phyloP scores from a whole-genome alignment of 257 asterid genomes.

The Petunia secreta region DNA sequence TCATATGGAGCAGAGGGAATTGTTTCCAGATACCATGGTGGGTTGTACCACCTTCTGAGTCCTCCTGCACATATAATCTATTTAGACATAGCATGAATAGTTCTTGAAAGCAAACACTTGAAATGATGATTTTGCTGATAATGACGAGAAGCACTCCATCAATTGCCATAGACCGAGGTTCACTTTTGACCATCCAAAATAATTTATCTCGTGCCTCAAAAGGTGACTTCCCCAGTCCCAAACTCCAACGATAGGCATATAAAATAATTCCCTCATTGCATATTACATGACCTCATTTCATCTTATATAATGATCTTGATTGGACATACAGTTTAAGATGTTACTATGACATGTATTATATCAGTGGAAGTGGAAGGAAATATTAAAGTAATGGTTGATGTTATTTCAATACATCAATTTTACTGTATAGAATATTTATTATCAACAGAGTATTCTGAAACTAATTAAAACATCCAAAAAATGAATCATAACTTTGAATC shows the following conservation, averaged over 20 bases:
- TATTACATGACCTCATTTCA: background rate
- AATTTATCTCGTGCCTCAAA: background rate
- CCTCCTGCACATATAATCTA: constrained; percentile 58
- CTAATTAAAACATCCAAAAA: background rate
- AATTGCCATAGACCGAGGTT: background rate
- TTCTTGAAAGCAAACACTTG: constrained; percentile 8
- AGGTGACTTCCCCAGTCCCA: background rate
- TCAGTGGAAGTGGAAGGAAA: constrained; percentile 2
- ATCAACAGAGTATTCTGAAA: background rate
- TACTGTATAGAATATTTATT: background rate
- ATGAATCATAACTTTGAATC: background rate
- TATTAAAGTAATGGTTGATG: background rate
- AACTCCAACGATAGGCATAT: constrained; percentile 11
- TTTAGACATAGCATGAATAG: constrained; percentile 13
- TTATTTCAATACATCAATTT: background rate
- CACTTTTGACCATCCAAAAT: background rate
- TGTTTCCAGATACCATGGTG: constrained; percentile 80
- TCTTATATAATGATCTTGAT: background rate
- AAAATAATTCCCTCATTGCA: background rate
- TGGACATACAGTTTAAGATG: background rate
- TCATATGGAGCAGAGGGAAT: constrained; percentile 83
- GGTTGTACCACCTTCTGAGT: constrained; percentile 96
- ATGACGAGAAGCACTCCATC: background rate
- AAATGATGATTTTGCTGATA: constrained; percentile 6
- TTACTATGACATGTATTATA: background rate